Conservation (phyloP, 805 yeast genomes). For the Middelhovenomyces tepae region DNA sequence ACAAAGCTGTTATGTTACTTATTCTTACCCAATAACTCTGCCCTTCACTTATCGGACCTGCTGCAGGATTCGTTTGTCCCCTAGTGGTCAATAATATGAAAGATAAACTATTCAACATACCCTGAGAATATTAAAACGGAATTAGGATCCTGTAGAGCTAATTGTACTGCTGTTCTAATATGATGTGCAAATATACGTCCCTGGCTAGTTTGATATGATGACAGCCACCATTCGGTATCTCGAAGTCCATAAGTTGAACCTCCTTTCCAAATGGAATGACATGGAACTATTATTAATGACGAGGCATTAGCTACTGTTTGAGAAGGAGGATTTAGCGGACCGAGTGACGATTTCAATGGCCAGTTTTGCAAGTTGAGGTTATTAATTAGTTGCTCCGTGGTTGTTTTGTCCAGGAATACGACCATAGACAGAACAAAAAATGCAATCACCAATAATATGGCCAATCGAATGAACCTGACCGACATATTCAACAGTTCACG, state of each 20-base stretch:
- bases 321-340: neutral
- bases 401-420: no score
- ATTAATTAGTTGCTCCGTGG: no score
- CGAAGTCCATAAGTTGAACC: neutral
- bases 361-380: no score
- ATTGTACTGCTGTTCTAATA: neutral
- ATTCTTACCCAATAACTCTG: conserved; percentile 1
- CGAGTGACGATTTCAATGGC: no score
- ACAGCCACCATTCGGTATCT: neutral
- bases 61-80: conserved; percentile 1
- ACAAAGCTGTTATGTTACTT: no score
- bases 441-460: no score
- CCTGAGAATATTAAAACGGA: conserved; percentile 1
- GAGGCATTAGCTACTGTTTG: neutral
- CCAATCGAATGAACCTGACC: no score
- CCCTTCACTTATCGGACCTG: conserved; percentile 2
- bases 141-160: neutral
- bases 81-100: no score
- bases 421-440: no score
- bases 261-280: conserved; percentile 2
- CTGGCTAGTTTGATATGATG: neutral
- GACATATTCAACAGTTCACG: no score
- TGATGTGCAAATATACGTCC: neutral
- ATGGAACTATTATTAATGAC: conserved; percentile 1
- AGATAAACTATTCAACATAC: no score